Percentiles rank a stretch among this genome's conserved stretches.
Evolutionary conservation across 257 asterid species (phyloP).

Genomic region (Catharanthus roseus): DNA sequence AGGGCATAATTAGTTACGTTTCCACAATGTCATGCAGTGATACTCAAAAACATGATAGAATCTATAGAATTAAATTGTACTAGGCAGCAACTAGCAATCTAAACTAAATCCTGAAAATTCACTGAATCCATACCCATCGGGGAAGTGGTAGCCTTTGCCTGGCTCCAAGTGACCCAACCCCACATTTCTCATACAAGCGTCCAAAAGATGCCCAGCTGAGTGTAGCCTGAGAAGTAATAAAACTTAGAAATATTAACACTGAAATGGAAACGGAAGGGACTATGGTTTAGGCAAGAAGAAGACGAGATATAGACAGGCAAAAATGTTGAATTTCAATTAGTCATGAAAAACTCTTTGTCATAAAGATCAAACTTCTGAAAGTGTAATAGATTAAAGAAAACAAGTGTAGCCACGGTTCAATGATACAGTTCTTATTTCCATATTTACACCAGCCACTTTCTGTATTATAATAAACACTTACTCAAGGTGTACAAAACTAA

Average conservation of each 20-base stretch:
- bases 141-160: slow-evolving; percentile 66
- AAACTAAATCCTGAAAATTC: neutral
- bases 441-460: neutral
- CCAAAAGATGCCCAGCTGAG: slow-evolving; percentile 85
- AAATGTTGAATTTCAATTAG: neutral
- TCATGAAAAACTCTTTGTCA: neutral
- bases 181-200: slow-evolving; percentile 56
- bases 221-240: slow-evolving; percentile 48
- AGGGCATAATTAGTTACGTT: neutral
- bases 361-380: neutral
- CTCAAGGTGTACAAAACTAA: neutral
- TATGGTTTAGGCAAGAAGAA: neutral
- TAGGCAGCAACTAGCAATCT: neutral
- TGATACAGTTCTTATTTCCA: neutral
- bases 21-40: neutral
- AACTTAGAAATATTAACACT: neutral
- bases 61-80: neutral
- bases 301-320: neutral
- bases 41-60: neutral
- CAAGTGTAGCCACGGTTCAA: neutral
- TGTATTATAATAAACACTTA: neutral
- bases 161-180: slow-evolving; percentile 79
- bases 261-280: neutral
- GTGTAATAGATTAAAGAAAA: neutral
- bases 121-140: slow-evolving; percentile 53